Base-by-base conservation (phyloP, 2,329 filamentous ascomycete species). In the Colletotrichum abscissum region DNA sequence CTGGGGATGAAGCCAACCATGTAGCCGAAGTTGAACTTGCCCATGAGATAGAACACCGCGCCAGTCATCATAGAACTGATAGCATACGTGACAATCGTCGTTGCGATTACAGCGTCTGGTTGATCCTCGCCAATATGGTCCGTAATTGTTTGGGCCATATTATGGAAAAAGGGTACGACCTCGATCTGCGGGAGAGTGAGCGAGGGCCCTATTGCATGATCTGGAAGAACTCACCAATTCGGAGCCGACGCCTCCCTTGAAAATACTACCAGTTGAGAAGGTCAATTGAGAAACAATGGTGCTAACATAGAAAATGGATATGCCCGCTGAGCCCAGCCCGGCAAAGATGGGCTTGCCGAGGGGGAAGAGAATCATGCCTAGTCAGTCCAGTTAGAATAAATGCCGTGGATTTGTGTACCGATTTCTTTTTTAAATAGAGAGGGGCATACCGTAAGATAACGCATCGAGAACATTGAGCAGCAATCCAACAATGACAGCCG, bases 301-400 rank as follows among this genome's bases (percentile, higher is more conserved):
- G 87, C 95, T 98, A 77, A 99, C 94, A 81, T 98, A 99, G 85
- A 98, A 99, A 83, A 99, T 98, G 0, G 97, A 98, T 69, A 99
- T 98, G 28, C 97, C 97, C 69, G 98, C 96, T 0, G 96, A 92
- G 1, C 96, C 97, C 7, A 98, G 90, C 75, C 93, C 89, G 33
- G 93, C 90, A 81, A 99, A 99, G 24, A 98, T 89, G 8, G 94
- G 91, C 75, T 94, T 93, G 7, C 96, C 95, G 0, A 99, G 88
- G 0, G 97, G 97, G 76, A 99, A 99, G 14, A 99, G 85, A 78
- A 98, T 98, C 93, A 97, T 97, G 77, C 94, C 91, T 92, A 55
- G 16, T 46, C 19, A 55, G 16, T 46, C 19, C 14, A 24, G 38
- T 60, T 33, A 74, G 28, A 74, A 77, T 73, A 79, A 72, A 52